Evolutionary conservation across 1,284 basidiomycete species (phyloP), one percentile per base, ranked within the genome.

Genomic region (Exsudoporus floridanus): DNA sequence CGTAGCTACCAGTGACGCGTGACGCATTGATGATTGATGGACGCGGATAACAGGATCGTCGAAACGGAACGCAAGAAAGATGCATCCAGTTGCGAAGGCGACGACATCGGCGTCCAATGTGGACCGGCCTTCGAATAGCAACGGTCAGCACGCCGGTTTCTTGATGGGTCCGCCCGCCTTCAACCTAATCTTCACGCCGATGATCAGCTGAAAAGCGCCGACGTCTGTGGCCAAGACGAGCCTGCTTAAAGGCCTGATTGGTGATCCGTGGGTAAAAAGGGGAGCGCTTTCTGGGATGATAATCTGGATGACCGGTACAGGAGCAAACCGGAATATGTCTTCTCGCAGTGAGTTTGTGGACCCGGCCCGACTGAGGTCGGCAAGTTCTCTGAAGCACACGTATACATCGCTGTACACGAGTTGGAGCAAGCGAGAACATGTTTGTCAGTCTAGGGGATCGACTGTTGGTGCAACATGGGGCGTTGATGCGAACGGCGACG

Each of bases 191-290:
- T 34, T 33, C 18, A 13, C 6, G 14, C 18, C 16, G 34, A 80
- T 75, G 60, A 91, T 83, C 58, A 81, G 68, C 64, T 82, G 77
- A 51, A 79, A 81, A 16, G 78, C 80, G 49, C 85, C 86, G 25
- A 34, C 45, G 21, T 27, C 28, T 16, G 46, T n/a, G 27, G 27
- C 10, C 27, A 30, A 30, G 28, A 30, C 12, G 12, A 30, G 28
- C 28, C 28, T 12, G 28, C 28, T 5, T 23, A 5, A 23, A 5
- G 23, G 7, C 5, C 10, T 21, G n/a, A 7, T 14, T 4, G 13
- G 10, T 36, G 14, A 40, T 3, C 27, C 19, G 35, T 33, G 27
- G 36, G 25, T 31, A 50, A 21, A 30, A n/a, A n/a, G 5, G 23
- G n/a, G n/a, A n/a, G n/a, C n/a, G n/a, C n/a, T n/a, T n/a, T n/a